Conservation (phyloP, 331 rosid genomes). For the Quercus tomentella region DNA sequence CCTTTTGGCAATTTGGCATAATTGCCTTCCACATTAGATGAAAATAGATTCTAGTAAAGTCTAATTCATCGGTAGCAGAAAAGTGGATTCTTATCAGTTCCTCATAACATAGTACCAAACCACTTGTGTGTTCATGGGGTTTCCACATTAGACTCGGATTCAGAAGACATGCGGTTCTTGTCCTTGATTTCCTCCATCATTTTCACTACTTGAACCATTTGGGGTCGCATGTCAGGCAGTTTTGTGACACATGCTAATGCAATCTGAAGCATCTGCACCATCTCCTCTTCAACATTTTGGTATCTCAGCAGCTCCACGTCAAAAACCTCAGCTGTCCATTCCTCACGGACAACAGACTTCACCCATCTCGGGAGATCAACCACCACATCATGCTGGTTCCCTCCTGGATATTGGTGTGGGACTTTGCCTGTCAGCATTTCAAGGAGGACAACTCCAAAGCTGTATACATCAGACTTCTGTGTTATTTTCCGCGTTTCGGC, state of each 20-base stretch:
- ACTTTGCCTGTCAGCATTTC: constrained; percentile 86
- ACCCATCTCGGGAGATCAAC: constrained; percentile 87
- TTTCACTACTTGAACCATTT: constrained; percentile 45
- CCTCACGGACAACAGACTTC: constrained; percentile 76
- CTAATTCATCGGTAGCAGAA: too few relatives aligned
- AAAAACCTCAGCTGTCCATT: constrained; percentile 88
- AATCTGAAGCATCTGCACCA: constrained; percentile 87
- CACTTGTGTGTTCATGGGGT: constrained; percentile 38
- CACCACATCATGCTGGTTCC: constrained; percentile 39
- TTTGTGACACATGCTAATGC: constrained; percentile 59
- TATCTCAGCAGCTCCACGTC: constrained; percentile 68
- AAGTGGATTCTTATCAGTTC: too few relatives aligned
- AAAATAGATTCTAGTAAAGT: too few relatives aligned
- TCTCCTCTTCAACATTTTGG: constrained; percentile 64
- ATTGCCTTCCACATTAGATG: too few relatives aligned
- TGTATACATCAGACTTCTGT: constrained; percentile 81
- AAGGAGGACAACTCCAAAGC: constrained; percentile 88
- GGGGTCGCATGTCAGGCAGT: constrained; percentile 62
- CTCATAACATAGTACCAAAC: not conserved
- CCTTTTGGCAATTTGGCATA: not conserved
- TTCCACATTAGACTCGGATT: constrained; percentile 49
- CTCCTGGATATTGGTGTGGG: constrained; percentile 60
- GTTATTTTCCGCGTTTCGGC: constrained; percentile 59
- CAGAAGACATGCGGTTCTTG: constrained; percentile 52
- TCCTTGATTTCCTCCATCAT: constrained; percentile 65